Percentiles rank a stretch among this genome's conserved stretches.
Evolutionary conservation across 441 rosid species (phyloP).

Genomic region (Melastoma candidum): DNA sequence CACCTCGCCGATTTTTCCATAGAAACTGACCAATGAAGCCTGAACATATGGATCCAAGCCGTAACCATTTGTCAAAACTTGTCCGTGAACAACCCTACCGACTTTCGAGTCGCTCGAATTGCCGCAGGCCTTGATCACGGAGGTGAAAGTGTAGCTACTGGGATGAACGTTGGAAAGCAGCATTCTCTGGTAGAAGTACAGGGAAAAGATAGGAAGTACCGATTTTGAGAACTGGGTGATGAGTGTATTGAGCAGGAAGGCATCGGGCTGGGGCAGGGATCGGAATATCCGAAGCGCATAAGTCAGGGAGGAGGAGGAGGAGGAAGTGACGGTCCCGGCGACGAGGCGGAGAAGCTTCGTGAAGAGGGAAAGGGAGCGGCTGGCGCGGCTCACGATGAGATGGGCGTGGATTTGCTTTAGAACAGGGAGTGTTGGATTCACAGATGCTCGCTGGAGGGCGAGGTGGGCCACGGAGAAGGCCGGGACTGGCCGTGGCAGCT

Average conservation of each 20-base stretch:
- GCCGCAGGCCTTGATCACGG: constrained; percentile 64
- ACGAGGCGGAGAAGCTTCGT: constrained; percentile 67
- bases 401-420: constrained; percentile 60
- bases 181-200: constrained; percentile 49
- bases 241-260: constrained; percentile 58
- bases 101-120: constrained; percentile 34
- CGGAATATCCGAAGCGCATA: constrained; percentile 45
- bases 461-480: constrained; percentile 35
- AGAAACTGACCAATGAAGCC: constrained; percentile 51
- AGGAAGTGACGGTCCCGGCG: constrained; percentile 28
- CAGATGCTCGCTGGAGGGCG: constrained; percentile 37
- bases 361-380: constrained; percentile 48
- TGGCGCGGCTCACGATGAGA: constrained; percentile 39
- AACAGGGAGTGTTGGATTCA: constrained; percentile 48
- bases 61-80: constrained; percentile 40
- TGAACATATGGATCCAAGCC: constrained; percentile 54
- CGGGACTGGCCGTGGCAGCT: constrained; percentile 10
- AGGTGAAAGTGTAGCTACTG: constrained; percentile 58
- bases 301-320: constrained; percentile 21
- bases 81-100: constrained; percentile 49
- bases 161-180: constrained; percentile 29
- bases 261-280: constrained; percentile 48
- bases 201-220: constrained; percentile 30
- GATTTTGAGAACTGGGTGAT: constrained; percentile 51
- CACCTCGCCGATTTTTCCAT: constrained; percentile 38